Evolutionary conservation across 352 stramenopile genomes (phyloP).

Genomic region (Peronospora destructor): DNA sequence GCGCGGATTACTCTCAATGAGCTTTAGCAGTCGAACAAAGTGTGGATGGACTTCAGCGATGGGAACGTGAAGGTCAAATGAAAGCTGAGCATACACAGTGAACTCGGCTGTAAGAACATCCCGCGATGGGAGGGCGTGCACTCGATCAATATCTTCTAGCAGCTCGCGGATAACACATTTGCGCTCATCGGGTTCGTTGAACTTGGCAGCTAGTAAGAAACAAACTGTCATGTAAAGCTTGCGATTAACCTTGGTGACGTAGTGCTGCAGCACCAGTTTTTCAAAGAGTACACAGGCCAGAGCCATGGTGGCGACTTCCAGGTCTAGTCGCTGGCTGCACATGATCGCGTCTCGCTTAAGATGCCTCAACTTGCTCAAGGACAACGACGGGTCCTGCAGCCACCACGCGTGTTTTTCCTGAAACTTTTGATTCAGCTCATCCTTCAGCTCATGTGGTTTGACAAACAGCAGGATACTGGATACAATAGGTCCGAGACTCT

Average conservation of each 20-base stretch:
- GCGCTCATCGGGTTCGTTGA: conserved; percentile 76
- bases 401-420: conserved; percentile 87
- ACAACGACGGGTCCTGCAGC: conserved; percentile 86
- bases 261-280: conserved; percentile 91
- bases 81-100: conserved; percentile 85
- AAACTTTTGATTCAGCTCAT: conserved; percentile 96
- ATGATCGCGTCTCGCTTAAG: conserved; percentile 87
- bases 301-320: conserved; percentile 92
- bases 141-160: conserved; percentile 68
- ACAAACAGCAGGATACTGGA: conserved; percentile 94
- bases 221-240: conserved; percentile 95
- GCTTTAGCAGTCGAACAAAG: conserved; percentile 77
- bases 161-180: conserved; percentile 61
- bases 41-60: conserved; percentile 79
- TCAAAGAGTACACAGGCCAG: conserved; percentile 96
- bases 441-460: conserved; percentile 92
- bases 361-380: conserved; percentile 94
- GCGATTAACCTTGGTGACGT: conserved; percentile 93
- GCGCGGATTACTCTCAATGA: conserved; percentile 83
- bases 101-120: conserved; percentile 88
- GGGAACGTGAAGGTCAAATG: conserved; percentile 82
- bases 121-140: conserved; percentile 69
- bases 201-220: conserved; percentile 92
- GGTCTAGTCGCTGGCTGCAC: conserved; percentile 64
- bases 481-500: conserved; percentile 88